These are phyloP conservation scores for Eragrostis curvula DNA, from an alignment of 176 grass and related monocot genomes.

Conservation along the genomic window DNA sequence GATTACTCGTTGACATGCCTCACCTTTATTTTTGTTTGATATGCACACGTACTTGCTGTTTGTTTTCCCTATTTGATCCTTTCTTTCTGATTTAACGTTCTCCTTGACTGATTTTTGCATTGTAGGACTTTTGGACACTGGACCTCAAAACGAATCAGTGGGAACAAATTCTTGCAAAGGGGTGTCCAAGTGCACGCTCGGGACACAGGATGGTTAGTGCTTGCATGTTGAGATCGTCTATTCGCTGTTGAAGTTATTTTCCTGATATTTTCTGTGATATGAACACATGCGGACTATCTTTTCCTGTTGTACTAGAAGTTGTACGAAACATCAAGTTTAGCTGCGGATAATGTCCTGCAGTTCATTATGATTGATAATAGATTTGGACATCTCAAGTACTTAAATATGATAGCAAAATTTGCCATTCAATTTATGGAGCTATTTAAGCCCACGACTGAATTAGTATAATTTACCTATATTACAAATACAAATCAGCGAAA, in stretches of 20 bases:
- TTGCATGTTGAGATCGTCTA: slow-evolving; percentile 23
- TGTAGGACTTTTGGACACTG: slow-evolving; percentile 89
- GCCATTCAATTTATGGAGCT: slow-evolving; percentile 1
- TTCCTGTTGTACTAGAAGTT: slow-evolving; percentile 27
- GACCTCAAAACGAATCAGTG: slow-evolving; percentile 98
- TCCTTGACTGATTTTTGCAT: slow-evolving; percentile 33
- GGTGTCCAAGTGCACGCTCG: slow-evolving; percentile 97
- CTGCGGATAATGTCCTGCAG: background rate
- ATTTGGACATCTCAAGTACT: background rate
- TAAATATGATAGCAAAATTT: slow-evolving; percentile 9
- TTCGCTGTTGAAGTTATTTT: background rate
- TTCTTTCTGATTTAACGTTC: slow-evolving; percentile 24
- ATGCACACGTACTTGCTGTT: background rate
- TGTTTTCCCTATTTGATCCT: slow-evolving; percentile 1
- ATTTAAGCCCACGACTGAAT: background rate
- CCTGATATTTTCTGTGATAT: slow-evolving; percentile 9
- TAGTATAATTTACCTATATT: slow-evolving; percentile 9
- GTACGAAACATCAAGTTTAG: slow-evolving; percentile 8
- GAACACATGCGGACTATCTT: background rate
- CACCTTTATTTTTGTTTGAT: background rate
- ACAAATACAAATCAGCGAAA: background rate
- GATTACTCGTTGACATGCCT: slow-evolving; percentile 3
- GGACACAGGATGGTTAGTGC: slow-evolving; percentile 87
- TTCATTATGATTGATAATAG: background rate
- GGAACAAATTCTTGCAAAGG: slow-evolving; percentile 90